Conservation (phyloP, 257 asterid species). For the Osmanthus fragrans region DNA sequence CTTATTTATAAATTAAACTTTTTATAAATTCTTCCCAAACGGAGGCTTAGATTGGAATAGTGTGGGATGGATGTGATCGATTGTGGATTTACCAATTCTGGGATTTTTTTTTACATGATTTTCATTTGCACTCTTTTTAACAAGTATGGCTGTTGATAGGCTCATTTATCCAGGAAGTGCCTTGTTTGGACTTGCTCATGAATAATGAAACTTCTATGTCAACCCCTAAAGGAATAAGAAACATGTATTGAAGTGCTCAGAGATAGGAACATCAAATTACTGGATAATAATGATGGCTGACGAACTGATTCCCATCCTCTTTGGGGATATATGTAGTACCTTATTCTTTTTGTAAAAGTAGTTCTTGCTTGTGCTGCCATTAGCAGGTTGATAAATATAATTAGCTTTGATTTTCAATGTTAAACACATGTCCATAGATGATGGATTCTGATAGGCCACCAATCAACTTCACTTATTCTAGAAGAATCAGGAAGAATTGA, state of each 20-base stretch:
- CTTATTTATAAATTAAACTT: too few relatives aligned
- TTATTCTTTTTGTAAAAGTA: neutral
- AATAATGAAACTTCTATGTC: neutral
- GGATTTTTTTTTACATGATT: neutral
- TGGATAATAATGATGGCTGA: neutral
- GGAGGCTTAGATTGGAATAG: neutral
- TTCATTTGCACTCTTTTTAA: neutral
- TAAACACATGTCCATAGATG: neutral
- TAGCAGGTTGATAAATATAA: neutral
- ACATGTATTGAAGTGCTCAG: neutral
- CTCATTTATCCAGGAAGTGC: neutral
- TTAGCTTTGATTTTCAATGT: neutral
- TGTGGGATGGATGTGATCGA: neutral
- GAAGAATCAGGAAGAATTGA: too few relatives aligned
- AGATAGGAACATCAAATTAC: neutral
- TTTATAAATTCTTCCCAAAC: too few relatives aligned
- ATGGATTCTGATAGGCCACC: neutral
- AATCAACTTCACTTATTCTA: too few relatives aligned
- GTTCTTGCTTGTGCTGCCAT: conserved; percentile 14
- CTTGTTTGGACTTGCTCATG: neutral
- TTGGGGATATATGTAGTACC: neutral
- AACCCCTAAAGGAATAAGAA: neutral
- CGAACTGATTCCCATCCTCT: neutral
- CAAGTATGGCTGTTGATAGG: neutral
- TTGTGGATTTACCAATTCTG: neutral